Evolutionary conservation across 2,329 filamentous ascomycete species (phyloP).

Genomic region (Aspergillus sergii): DNA sequence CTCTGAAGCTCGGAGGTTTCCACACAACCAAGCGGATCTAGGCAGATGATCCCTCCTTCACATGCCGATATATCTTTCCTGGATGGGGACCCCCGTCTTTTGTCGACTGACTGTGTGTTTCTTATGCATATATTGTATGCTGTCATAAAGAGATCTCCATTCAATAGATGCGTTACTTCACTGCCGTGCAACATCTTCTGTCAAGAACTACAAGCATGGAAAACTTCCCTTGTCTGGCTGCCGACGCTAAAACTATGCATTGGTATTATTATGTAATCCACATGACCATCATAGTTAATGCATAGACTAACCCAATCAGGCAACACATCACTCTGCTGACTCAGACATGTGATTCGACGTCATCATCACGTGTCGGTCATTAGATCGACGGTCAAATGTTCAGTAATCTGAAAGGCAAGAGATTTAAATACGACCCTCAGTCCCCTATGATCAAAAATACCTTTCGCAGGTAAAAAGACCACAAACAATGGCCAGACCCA

Average conservation of each 20-base stretch:
- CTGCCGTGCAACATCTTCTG: too few relatives aligned
- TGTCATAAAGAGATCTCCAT: not conserved
- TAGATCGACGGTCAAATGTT: not conserved
- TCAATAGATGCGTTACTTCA: not conserved
- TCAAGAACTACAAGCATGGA: not conserved
- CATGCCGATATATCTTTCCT: constrained; percentile 32
- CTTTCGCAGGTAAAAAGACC: not conserved
- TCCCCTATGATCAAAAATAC: not conserved
- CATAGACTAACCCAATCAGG: not conserved
- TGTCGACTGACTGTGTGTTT: not conserved
- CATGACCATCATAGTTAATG: too few relatives aligned
- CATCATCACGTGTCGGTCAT: constrained; percentile 5
- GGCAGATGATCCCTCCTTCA: constrained; percentile 33
- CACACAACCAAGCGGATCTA: constrained; percentile 21
- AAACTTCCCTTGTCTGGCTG: not conserved
- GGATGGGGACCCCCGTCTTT: not conserved
- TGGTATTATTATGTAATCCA: not conserved
- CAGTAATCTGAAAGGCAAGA: not conserved
- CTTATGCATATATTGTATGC: not conserved
- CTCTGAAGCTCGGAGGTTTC: constrained; percentile 23
- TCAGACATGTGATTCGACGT: constrained; percentile 15
- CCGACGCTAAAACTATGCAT: not conserved
- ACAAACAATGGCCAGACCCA: not conserved
- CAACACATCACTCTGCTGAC: not conserved
- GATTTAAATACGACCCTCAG: not conserved